phyloP scores from a whole-genome alignment of 805 yeast genomes.

The Saturnispora ahearnii region DNA sequence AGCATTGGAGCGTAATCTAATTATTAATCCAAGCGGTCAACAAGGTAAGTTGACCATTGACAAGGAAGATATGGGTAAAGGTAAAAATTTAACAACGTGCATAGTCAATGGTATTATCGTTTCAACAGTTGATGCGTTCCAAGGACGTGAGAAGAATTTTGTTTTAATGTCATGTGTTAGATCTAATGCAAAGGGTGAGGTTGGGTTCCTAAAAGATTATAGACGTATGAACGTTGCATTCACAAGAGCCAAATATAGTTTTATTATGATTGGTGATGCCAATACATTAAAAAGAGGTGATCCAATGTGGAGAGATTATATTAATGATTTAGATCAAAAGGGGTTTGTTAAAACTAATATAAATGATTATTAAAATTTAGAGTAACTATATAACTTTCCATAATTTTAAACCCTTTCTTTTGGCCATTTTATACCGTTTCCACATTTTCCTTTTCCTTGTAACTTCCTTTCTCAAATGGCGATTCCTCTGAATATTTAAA shows the following conservation, averaged over 20 bases:
- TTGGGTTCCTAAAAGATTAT: constrained; percentile 55
- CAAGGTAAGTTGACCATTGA: constrained; percentile 46
- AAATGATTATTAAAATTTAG: constrained; percentile 9
- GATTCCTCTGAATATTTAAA: not conserved
- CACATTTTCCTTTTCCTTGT: not conserved
- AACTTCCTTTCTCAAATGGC: not conserved
- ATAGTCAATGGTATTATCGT: constrained; percentile 37
- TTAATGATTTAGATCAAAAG: constrained; percentile 32
- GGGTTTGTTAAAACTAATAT: constrained; percentile 7
- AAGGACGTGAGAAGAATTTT: constrained; percentile 81
- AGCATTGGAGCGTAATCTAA: constrained; percentile 36
- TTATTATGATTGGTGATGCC: constrained; percentile 54
- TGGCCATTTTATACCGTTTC: constrained; percentile 1
- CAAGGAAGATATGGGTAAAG: constrained; percentile 47
- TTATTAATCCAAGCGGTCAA: constrained; percentile 46
- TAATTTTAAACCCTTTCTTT: not conserved
- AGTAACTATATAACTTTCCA: not conserved
- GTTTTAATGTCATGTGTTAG: constrained; percentile 75
- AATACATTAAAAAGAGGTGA: constrained; percentile 39
- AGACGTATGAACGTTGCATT: constrained; percentile 65
- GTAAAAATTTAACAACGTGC: constrained; percentile 37
- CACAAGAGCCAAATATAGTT: constrained; percentile 58
- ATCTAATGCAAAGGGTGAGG: constrained; percentile 42
- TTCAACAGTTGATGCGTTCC: constrained; percentile 80
- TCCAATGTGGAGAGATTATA: constrained; percentile 41